Evolutionary conservation across 768 basidiomycete genomes (phyloP).

Genomic region (Tephrocybe sp.): DNA sequence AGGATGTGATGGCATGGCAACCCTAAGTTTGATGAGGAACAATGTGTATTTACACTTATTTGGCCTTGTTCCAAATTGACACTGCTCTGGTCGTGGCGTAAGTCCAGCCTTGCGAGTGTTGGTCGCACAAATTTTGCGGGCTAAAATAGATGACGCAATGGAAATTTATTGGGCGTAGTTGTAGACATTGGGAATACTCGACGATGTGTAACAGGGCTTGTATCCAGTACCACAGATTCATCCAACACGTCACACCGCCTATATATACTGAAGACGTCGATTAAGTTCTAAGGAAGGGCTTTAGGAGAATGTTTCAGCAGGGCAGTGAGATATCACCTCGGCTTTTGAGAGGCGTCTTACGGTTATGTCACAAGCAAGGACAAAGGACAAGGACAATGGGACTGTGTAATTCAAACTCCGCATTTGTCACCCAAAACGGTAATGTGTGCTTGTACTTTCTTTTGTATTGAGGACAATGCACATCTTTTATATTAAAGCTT

Average conservation of each 20-base stretch:
- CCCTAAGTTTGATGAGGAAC: no score
- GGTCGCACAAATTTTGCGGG: no score
- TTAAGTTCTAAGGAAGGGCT: no score
- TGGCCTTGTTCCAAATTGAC: background rate
- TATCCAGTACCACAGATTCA: background rate
- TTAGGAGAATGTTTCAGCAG: background rate
- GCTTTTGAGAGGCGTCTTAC: background rate
- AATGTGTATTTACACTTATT: background rate
- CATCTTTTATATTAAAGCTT: constrained; percentile 10
- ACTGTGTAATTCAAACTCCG: constrained; percentile 16
- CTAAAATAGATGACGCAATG: no score
- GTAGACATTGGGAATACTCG: no score
- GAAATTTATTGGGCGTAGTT: no score
- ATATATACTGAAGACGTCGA: no score
- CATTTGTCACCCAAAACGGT: constrained; percentile 25
- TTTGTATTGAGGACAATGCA: constrained; percentile 25
- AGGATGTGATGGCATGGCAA: no score
- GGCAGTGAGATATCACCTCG: background rate
- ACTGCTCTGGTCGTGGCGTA: background rate
- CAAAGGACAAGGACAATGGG: constrained; percentile 2
- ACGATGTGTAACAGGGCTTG: no score
- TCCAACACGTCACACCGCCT: background rate
- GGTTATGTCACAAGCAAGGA: background rate
- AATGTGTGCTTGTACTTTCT: constrained; percentile 22
- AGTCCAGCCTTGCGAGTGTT: background rate